Percentiles rank a stretch among this genome's conserved stretches.
These are phyloP conservation scores for Bathelium albidoporum DNA, from an alignment of 495 filamentous ascomycete genomes.

Conservation along the genomic window DNA sequence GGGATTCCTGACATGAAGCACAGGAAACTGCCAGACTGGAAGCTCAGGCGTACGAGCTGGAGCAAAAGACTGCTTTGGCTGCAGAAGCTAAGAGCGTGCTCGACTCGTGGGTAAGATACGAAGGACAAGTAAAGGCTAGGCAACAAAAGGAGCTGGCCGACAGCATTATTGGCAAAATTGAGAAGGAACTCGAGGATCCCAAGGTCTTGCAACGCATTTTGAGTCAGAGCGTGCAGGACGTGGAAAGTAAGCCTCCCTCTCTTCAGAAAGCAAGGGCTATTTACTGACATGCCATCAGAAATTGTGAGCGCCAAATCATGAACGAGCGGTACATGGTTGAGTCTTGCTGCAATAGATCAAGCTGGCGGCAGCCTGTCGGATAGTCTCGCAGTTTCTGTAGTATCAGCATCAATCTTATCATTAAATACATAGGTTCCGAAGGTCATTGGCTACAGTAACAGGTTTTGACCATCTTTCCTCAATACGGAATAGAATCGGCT, in stretches of 20 bases:
- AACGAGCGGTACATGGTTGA: neutral
- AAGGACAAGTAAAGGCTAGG: slow-evolving; percentile 94
- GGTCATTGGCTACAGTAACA: neutral
- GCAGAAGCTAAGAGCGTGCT: slow-evolving; percentile 88
- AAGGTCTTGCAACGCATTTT: slow-evolving; percentile 91
- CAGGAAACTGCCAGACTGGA: slow-evolving; percentile 96
- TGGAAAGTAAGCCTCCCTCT: slow-evolving; percentile 69
- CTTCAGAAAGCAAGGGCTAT: neutral
- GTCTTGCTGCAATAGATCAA: slow-evolving; percentile 1
- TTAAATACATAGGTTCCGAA: neutral
- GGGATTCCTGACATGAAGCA: slow-evolving; percentile 12
- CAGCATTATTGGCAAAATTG: slow-evolving; percentile 85
- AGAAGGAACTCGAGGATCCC: slow-evolving; percentile 96
- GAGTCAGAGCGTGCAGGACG: slow-evolving; percentile 85
- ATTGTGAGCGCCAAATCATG: slow-evolving; percentile 1
- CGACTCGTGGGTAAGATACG: slow-evolving; percentile 97
- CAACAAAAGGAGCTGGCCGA: slow-evolving; percentile 95
- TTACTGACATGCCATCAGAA: neutral
- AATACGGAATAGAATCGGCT: too few relatives aligned
- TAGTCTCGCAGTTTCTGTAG: neutral
- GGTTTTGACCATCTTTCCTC: neutral
- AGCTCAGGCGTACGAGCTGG: slow-evolving; percentile 88
- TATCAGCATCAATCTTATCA: neutral
- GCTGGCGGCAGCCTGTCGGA: neutral
- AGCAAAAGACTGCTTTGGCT: slow-evolving; percentile 84